Evolutionary conservation across 2,329 filamentous ascomycete genomes (phyloP), one percentile per base, ranked within the genome.

Genomic region (Atkinsonella texensis): DNA sequence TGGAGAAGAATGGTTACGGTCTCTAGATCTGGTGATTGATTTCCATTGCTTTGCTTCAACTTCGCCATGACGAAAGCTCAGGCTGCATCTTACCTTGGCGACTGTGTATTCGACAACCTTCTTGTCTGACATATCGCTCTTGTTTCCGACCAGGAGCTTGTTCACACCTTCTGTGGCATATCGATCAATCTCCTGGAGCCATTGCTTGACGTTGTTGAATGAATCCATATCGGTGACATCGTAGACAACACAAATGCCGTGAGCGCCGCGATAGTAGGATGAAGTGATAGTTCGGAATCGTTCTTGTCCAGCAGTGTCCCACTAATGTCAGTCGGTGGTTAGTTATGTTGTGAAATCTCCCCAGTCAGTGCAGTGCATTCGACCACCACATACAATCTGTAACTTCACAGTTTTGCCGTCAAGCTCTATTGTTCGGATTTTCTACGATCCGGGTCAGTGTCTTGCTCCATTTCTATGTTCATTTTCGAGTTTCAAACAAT

Each of bases 181-280:
- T 70, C 93, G 85, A 77, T 98, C 93, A 64, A 98, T 98, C 77
- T 98, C 93, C 73, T 98, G 93, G 56, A 98, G 83, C 93, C 93
- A 98, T 80, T 98, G 93, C 87, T 98, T 97, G 65, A 98, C 93
- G 77, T 97, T 98, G 84, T 98, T 97, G 88, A 98, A 98, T 32
- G 89, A 95, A 72, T 97, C 93, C 91, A 97, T 96, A 71, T 98
- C 93, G 61, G 93, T 98, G 67, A 98, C 93, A 84, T 98, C 93
- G 81, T 97, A 98, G 69, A 98, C 93, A 62, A 98, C 91, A 75
- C 93, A 98, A 75, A 98, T 98, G 64, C 93, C 93, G 75, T 97
- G 93, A 60, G 93, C 93, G 65, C 93, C 93, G 68, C 93, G 89
- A 80, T 98, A 98, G 81, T 98, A 98, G 56, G 93, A 97, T 42